Evolutionary conservation across 768 basidiomycete genomes (phyloP).

Genomic region (Naganishia friedmannii): DNA sequence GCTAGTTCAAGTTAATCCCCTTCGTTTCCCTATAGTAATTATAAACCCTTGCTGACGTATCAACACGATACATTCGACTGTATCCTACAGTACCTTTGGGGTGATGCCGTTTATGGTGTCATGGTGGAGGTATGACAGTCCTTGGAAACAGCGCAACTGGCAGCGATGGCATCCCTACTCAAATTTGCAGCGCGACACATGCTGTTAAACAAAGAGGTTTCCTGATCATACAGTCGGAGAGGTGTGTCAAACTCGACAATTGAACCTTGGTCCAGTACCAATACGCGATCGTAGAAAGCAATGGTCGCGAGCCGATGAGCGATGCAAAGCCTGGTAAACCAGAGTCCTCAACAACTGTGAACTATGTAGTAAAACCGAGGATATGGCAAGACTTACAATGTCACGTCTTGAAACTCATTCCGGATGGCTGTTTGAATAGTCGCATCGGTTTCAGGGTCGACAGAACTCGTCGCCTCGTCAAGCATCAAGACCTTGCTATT

Average conservation of each 20-base stretch:
- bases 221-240: slow-evolving; percentile 40
- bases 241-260: slow-evolving; percentile 46
- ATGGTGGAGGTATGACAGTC: too few relatives aligned
- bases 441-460: slow-evolving; percentile 55
- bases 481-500: slow-evolving; percentile 59
- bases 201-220: slow-evolving; percentile 66
- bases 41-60: too few relatives aligned
- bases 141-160: not conserved
- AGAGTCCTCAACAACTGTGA: too few relatives aligned
- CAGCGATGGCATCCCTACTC: slow-evolving; percentile 59
- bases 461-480: slow-evolving; percentile 25
- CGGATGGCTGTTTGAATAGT: slow-evolving; percentile 67
- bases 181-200: slow-evolving; percentile 68
- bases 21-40: too few relatives aligned
- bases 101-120: too few relatives aligned
- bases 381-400: slow-evolving; percentile 18
- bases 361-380: not conserved
- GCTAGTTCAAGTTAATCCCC: too few relatives aligned
- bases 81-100: too few relatives aligned
- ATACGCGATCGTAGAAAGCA: slow-evolving; percentile 50
- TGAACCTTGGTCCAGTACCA: slow-evolving; percentile 46
- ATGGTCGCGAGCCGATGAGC: slow-evolving; percentile 35
- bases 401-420: slow-evolving; percentile 56
- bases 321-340: slow-evolving; percentile 26
- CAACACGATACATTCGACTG: too few relatives aligned